These are phyloP conservation scores for Termitomyces sp. DNA, from an alignment of 768 basidiomycete species.

Conservation along the genomic window DNA sequence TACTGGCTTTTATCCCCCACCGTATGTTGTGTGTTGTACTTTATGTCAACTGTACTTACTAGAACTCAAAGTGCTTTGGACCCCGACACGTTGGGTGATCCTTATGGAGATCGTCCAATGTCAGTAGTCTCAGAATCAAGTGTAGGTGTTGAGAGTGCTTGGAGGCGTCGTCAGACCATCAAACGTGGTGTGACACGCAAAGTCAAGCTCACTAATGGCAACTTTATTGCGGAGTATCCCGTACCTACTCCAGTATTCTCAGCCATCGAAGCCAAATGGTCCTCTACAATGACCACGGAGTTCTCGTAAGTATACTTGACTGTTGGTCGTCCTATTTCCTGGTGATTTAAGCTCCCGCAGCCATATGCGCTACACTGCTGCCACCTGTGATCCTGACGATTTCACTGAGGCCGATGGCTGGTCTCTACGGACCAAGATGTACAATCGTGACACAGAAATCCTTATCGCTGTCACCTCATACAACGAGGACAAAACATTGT, in stretches of 20 bases:
- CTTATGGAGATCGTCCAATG: slow-evolving; percentile 45
- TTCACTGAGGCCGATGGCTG: slow-evolving; percentile 77
- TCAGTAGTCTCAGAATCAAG: slow-evolving; percentile 50
- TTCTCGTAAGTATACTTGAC: slow-evolving; percentile 64
- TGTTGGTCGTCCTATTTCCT: neutral
- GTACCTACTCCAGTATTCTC: slow-evolving; percentile 81
- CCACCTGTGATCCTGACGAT: slow-evolving; percentile 88
- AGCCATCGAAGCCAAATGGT: slow-evolving; percentile 78
- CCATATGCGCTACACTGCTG: slow-evolving; percentile 93
- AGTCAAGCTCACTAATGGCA: slow-evolving; percentile 89
- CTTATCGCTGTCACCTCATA: slow-evolving; percentile 93
- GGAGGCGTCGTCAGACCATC: slow-evolving; percentile 81
- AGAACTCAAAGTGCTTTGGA: slow-evolving; percentile 35
- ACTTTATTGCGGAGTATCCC: slow-evolving; percentile 86
- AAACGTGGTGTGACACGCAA: slow-evolving; percentile 90
- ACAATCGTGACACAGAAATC: slow-evolving; percentile 87
- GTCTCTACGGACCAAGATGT: slow-evolving; percentile 77
- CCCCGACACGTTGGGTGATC: slow-evolving; percentile 61
- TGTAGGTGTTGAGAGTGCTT: slow-evolving; percentile 53
- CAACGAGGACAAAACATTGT: slow-evolving; percentile 91
- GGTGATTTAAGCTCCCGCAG: slow-evolving; percentile 23
- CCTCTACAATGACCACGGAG: slow-evolving; percentile 71
- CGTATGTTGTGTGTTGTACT: slow-evolving; percentile 36
- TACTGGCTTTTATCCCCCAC: slow-evolving; percentile 69
- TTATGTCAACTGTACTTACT: slow-evolving; percentile 4